Conservation (phyloP, 139 green algal genomes). For the Penium margaritaceum region DNA sequence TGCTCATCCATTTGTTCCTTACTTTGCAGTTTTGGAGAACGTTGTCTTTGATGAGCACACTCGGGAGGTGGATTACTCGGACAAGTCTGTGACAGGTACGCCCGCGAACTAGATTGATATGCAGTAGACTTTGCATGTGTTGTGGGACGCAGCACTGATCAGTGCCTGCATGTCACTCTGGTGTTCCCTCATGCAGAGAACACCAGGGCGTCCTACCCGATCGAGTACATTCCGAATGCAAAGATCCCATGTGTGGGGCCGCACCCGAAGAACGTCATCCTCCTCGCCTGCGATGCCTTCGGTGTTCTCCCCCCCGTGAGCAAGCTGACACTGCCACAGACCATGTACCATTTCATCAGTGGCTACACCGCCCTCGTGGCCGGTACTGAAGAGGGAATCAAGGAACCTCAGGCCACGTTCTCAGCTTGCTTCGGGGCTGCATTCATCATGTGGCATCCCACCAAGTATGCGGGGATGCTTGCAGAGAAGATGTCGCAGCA, state of each 20-base stretch:
- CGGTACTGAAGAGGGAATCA: slow-evolving; percentile 85
- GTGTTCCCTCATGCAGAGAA: slow-evolving; percentile 64
- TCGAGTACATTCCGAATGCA: slow-evolving; percentile 83
- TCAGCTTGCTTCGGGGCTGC: slow-evolving; percentile 48
- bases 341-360: slow-evolving; percentile 95
- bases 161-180: neutral
- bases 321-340: slow-evolving; percentile 74
- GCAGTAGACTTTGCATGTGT: neutral
- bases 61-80: slow-evolving; percentile 48
- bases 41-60: slow-evolving; percentile 64
- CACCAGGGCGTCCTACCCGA: slow-evolving; percentile 87
- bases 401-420: slow-evolving; percentile 80
- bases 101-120: neutral
- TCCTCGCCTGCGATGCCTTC: slow-evolving; percentile 84
- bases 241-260: slow-evolving; percentile 27
- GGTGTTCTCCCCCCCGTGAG: slow-evolving; percentile 83
- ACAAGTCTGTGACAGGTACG: slow-evolving; percentile 56
- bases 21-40: slow-evolving; percentile 85
- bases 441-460: slow-evolving; percentile 75
- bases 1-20: no score
- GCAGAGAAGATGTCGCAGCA: slow-evolving; percentile 77
- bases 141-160: neutral
- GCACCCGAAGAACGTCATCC: slow-evolving; percentile 63
- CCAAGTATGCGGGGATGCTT: slow-evolving; percentile 83
- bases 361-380: slow-evolving; percentile 85